These are phyloP conservation scores for Sambucus nigra DNA, from an alignment of 129 eudicot species.

Conservation along the genomic window DNA sequence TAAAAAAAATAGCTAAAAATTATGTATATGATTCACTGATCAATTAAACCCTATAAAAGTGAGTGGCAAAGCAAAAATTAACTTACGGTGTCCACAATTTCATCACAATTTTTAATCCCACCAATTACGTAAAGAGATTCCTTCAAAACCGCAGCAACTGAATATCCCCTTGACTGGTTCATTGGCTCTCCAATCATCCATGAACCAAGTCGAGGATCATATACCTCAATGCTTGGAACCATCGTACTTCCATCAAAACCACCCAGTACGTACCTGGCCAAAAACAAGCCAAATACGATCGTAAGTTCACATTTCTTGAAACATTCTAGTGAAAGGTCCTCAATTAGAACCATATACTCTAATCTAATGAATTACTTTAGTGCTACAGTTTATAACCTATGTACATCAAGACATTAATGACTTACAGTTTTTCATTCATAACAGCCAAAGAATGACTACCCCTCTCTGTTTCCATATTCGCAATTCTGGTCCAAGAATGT, in stretches of 20 bases:
- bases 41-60: neutral
- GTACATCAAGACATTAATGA: neutral
- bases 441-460: conserved; percentile 63
- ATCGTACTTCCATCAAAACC: conserved; percentile 61
- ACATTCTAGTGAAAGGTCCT: neutral
- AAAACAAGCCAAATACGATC: neutral
- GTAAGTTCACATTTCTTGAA: neutral
- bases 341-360: neutral
- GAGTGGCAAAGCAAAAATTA: neutral
- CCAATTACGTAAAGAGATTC: conserved; percentile 55
- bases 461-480: conserved; percentile 53
- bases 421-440: conserved; percentile 75
- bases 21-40: neutral
- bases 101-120: conserved; percentile 34
- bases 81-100: conserved; percentile 43
- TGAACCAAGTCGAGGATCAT: conserved; percentile 58
- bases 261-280: conserved; percentile 56
- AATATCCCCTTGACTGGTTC: conserved; percentile 54
- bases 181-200: conserved; percentile 71
- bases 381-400: neutral
- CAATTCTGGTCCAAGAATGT: conserved; percentile 61
- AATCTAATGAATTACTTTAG: neutral
- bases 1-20: neutral
- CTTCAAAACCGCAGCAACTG: conserved; percentile 40
- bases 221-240: conserved; percentile 51